Base-by-base conservation (phyloP, 2,329 filamentous ascomycete species). In the Pseudogymnoascus sp. region DNA sequence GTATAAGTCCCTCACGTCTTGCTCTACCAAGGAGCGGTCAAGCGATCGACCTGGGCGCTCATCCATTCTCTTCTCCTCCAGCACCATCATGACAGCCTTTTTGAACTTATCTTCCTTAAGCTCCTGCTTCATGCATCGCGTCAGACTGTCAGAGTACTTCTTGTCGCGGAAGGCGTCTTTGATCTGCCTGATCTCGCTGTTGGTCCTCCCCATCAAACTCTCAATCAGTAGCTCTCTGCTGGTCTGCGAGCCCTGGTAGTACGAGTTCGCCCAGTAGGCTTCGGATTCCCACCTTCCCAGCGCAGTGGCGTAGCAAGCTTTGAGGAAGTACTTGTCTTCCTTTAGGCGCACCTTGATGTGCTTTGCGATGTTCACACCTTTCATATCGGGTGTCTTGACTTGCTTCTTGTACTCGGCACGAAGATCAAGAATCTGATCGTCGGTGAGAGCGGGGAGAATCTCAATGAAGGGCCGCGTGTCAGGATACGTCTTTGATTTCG, bases 241-340 rank as follows among this genome's bases (percentile, higher is more conserved):
- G 6, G 87, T 90, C 69, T 87, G 89, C 74, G 93, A 89, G 37
- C 87, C 87, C 72, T 97, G 93, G 76, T 97, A 97, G 87, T 92
- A 97, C 75, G 91, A 96, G 74, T 97, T 97, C 64, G 93, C 92
- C 92, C 94, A 99, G 79, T 96, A 96, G 0, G 91, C 90, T 74
- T 99, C 94, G 68, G 87, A 88, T 76, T 97, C 94, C 87, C 92
- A 97, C 60, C 83, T 83, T 8, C 94, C 94, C 0, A 97, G 82
- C 0, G 93, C 92, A 2, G 90, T 92, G 3, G 92, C 86, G 73
- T 97, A 97, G 70, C 88, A 92, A 5, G 89, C 89, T 76, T 97
- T 97, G 76, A 92, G 93, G 67, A 97, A 87, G 68, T 85, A 87
- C 4, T 86, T 80, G 61, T 88, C 82, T 45, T 90, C 86, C 75